phyloP scores from a whole-genome alignment of 352 stramenopile species.

The Paralagenidium karlingii region DNA sequence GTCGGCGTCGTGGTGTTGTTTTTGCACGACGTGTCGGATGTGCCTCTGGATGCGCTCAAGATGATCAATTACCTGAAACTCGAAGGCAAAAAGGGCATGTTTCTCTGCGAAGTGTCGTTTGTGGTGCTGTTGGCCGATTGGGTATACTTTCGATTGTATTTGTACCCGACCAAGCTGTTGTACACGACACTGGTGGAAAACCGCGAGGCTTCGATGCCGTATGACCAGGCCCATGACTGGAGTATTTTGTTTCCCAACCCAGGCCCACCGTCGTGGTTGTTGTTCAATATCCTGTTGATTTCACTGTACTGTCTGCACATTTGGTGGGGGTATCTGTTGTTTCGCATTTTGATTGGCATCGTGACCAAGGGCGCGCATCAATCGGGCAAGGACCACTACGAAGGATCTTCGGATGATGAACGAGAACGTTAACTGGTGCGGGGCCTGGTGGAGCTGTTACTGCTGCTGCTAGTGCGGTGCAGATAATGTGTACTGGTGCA shows the following conservation, averaged over 20 bases:
- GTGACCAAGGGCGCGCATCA: constrained; percentile 65
- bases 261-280: constrained; percentile 64
- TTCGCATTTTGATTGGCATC: constrained; percentile 54
- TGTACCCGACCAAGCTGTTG: constrained; percentile 71
- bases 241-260: constrained; percentile 48
- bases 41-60: constrained; percentile 83
- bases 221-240: constrained; percentile 54
- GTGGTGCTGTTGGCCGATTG: constrained; percentile 44
- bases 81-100: constrained; percentile 52
- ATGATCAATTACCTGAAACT: constrained; percentile 86
- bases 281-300: constrained; percentile 69
- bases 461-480: no score
- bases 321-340: constrained; percentile 69
- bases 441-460: no score
- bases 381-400: constrained; percentile 75
- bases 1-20: constrained; percentile 77
- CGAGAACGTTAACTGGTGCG: no score
- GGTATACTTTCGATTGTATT: constrained; percentile 81
- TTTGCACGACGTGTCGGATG: constrained; percentile 78
- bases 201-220: constrained; percentile 60
- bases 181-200: constrained; percentile 65
- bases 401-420: constrained; percentile 73
- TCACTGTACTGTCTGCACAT: constrained; percentile 72
- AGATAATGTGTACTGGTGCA: no score
- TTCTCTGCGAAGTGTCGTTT: constrained; percentile 67